A percentile compares a stretch with the other conserved stretches of the same genome.
Conservation (phyloP, 2,329 filamentous ascomycete genomes). For the Fusarium nygamai region DNA sequence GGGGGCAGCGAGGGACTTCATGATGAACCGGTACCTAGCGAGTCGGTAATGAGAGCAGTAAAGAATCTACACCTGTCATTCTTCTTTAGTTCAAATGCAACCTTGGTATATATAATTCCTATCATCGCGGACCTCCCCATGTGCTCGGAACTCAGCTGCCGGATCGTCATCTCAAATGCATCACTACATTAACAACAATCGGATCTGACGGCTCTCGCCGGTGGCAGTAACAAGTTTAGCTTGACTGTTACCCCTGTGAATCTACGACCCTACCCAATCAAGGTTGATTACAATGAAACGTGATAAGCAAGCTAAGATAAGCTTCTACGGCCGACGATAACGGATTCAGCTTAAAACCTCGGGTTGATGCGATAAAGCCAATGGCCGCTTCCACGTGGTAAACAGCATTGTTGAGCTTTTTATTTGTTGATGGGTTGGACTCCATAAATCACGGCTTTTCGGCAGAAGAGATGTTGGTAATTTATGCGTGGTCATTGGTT, state of each 20-base stretch:
- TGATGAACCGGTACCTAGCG: background rate
- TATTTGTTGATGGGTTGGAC: background rate
- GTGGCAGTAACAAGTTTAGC: background rate
- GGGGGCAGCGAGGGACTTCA: background rate
- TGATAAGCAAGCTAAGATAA: background rate
- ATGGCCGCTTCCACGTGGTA: background rate
- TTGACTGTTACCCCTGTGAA: background rate
- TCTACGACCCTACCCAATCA: background rate
- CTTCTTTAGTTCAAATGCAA: background rate
- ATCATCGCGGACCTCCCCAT: background rate
- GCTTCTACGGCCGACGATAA: background rate
- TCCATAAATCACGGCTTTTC: conserved; percentile 1
- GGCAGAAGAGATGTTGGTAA: background rate
- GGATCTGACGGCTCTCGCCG: background rate
- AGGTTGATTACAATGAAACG: background rate
- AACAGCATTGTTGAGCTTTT: background rate
- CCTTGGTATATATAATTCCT: background rate
- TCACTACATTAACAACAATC: background rate
- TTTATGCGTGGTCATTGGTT: background rate
- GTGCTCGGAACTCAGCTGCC: background rate
- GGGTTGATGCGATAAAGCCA: background rate
- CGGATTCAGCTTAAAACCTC: background rate
- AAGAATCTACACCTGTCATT: background rate
- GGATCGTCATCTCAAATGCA: background rate
- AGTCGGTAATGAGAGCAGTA: background rate